A percentile compares a stretch with the other conserved stretches of the same genome.
These are phyloP conservation scores for Wallacemonas sp. DNA, from an alignment of 208 protist genomes.

Conservation along the genomic window DNA sequence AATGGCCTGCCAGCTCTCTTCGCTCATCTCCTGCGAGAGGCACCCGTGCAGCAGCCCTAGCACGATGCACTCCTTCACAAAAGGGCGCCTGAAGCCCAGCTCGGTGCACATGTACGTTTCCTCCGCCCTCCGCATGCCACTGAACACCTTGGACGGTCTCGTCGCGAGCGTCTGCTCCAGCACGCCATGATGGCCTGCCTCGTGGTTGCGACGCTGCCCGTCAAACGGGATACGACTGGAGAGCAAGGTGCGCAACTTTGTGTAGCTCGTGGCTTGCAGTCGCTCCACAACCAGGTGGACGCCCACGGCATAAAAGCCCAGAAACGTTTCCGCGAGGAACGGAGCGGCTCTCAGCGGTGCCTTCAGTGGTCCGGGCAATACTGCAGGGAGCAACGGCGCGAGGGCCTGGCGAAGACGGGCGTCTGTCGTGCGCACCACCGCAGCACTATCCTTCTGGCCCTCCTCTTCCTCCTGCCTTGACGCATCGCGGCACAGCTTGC, in stretches of 20 bases:
- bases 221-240: slow-evolving; percentile 28
- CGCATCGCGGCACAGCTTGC: neutral
- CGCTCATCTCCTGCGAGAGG: neutral
- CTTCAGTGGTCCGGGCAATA: no score
- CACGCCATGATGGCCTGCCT: slow-evolving; percentile 16
- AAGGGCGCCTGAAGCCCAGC: slow-evolving; percentile 53
- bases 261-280: slow-evolving; percentile 33
- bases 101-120: slow-evolving; percentile 71
- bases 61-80: slow-evolving; percentile 61
- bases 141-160: slow-evolving; percentile 43
- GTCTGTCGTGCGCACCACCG: neutral
- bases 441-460: neutral
- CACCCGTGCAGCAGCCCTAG: slow-evolving; percentile 28
- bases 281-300: slow-evolving; percentile 31
- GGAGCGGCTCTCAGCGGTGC: slow-evolving; percentile 12
- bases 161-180: slow-evolving; percentile 47
- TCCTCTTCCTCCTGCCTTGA: neutral
- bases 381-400: no score
- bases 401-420: slow-evolving; percentile 17
- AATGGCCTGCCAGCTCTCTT: neutral
- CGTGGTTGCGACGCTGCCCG: slow-evolving; percentile 4
- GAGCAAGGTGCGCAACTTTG: slow-evolving; percentile 46
- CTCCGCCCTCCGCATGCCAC: slow-evolving; percentile 40
- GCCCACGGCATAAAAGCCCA: slow-evolving; percentile 46
- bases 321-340: slow-evolving; percentile 42